Evolutionary conservation across 306 rosid species (phyloP).

Genomic region (cucumber (Cucumis sativus)): DNA sequence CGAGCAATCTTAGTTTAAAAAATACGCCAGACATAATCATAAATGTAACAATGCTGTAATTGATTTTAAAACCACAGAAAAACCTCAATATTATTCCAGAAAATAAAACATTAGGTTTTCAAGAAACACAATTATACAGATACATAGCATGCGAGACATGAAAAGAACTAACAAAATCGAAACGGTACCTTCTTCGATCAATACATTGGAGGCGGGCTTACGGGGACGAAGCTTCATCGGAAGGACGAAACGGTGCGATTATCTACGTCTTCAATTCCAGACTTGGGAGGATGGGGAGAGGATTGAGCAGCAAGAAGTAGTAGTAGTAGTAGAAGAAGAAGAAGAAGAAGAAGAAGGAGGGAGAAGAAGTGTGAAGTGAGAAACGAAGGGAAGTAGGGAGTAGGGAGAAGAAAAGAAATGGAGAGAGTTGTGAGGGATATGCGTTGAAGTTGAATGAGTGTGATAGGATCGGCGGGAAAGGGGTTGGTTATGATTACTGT

Average conservation of each 20-base stretch:
- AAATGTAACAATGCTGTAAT: not conserved
- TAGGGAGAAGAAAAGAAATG: not conserved
- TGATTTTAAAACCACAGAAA: not conserved
- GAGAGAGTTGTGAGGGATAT: not conserved
- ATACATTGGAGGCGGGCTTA: not conserved
- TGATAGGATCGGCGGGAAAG: slow-evolving; percentile 8
- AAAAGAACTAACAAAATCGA: not conserved
- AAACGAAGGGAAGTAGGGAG: not conserved
- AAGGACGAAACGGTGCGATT: not conserved
- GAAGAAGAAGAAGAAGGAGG: not conserved
- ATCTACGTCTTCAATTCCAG: not conserved
- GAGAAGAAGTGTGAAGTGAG: not conserved
- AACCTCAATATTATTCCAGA: not conserved
- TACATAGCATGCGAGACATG: not conserved
- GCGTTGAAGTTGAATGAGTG: not conserved
- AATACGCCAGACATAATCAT: not conserved
- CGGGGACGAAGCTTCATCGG: slow-evolving; percentile 9
- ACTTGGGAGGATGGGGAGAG: not conserved
- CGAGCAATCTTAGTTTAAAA: not conserved
- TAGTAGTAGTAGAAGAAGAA: no score
- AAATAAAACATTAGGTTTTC: not conserved
- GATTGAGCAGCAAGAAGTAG: not conserved
- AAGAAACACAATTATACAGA: not conserved
- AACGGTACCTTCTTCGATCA: not conserved
- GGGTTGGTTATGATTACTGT: slow-evolving; percentile 2